Evolutionary conservation across 257 asterid genomes (phyloP), one percentile per base, ranked within the genome.

Genomic region (Scutellaria baicalensis): DNA sequence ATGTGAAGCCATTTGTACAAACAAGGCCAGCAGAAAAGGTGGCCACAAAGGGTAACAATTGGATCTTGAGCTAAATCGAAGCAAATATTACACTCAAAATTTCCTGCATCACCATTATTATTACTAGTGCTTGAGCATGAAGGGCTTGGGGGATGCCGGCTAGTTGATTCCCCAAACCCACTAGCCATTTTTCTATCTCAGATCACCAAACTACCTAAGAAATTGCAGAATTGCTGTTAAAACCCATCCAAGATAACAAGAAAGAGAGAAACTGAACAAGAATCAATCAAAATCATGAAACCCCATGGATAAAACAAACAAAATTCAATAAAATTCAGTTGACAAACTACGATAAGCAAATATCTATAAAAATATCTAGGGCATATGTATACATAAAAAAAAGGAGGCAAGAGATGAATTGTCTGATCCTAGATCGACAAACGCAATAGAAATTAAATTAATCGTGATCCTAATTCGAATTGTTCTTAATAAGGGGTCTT

Each of bases 11-110:
- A 88, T 59, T 79, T 82, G 78, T 83, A 85, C 9, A 88, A 83
- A 74, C 95, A 88, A 44, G 91, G 91, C 95, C 95, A 88, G 66
- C 95, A 88, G 56, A 82, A 85, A 66, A 88, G 89, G 49, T 88
- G 95, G 8, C 95, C 91, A 52, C 95, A 88, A 10, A 85, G 86
- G 0, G 95, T 88, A 33, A 88, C 84, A 23, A 88, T 82, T 0
- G 95, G 95, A 57, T 85, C 95, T 66, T 85, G 95, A 16, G 95
- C 91, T 47, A 88, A 82, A 35, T 85, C 95, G 31, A 85, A 77
- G 75, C 91, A 88, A 60, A 88, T 88, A 67, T 88, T 88, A 31
- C 95, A 88, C 83, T 85, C 95, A 47, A 88, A 88, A 81, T 88
- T 71, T 38, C 81, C 93, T 63, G 88, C 88, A 84, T 82, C 93